Conservation (phyloP, 805 yeast genomes). For the Saccharomycopsis sp. region DNA sequence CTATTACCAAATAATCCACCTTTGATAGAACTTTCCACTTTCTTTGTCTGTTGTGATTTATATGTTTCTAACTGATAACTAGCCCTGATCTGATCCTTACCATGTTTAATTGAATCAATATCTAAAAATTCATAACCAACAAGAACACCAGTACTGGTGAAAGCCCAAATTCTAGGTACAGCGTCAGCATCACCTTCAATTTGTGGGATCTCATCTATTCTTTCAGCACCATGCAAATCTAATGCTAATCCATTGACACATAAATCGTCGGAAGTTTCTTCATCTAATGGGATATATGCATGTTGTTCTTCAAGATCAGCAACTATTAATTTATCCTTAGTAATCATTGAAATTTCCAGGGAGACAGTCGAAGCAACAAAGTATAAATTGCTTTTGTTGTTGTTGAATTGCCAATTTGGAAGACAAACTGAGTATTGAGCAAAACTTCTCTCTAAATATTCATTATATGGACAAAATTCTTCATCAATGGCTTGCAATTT, state of each 20-base stretch:
- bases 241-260: constrained; percentile 64
- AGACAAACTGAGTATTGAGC: constrained; percentile 2
- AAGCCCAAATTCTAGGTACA: constrained; percentile 11
- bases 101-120: constrained; percentile 7
- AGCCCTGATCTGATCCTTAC: background rate
- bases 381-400: background rate
- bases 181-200: constrained; percentile 6
- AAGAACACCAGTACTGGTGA: constrained; percentile 10
- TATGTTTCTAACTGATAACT: constrained; percentile 6
- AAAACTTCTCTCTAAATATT: constrained; percentile 9
- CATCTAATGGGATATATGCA: constrained; percentile 68
- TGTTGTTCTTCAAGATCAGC: constrained; percentile 63
- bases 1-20: background rate
- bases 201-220: background rate
- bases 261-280: constrained; percentile 57
- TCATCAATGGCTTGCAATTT: constrained; percentile 4
- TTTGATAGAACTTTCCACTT: background rate
- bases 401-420: constrained; percentile 6
- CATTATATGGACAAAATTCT: constrained; percentile 10
- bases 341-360: constrained; percentile 49
- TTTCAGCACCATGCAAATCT: constrained; percentile 32
- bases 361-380: constrained; percentile 58
- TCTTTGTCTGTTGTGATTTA: background rate
- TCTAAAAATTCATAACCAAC: constrained; percentile 14
- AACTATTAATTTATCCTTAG: constrained; percentile 32